Conservation (phyloP, 73 alveolate genomes). For the Paramecium caudatum region DNA sequence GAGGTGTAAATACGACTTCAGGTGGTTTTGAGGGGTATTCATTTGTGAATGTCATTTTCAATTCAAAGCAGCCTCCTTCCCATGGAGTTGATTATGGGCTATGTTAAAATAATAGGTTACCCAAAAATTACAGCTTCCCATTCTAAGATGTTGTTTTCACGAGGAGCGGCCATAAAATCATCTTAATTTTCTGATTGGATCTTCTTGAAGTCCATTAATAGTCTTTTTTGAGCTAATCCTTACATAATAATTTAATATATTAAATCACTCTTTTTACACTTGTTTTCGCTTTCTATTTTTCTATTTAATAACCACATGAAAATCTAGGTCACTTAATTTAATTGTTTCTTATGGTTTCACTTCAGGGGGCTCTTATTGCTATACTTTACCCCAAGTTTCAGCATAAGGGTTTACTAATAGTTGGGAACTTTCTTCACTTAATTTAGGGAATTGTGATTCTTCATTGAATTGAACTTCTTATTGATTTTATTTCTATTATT, state of each 20-base stretch:
- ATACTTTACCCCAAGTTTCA: constrained; percentile 13
- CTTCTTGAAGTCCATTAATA: constrained; percentile 93
- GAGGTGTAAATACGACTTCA: constrained; percentile 77
- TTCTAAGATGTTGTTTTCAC: constrained; percentile 87
- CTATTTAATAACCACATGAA: not conserved
- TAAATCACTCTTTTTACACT: not conserved
- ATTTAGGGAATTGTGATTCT: constrained; percentile 4
- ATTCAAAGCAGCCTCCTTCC: constrained; percentile 80
- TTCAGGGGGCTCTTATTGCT: not conserved
- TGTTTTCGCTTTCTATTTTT: not conserved
- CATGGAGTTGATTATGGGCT: constrained; percentile 65
- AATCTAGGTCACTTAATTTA: not conserved
- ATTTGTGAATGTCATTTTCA: constrained; percentile 64
- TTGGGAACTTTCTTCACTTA: not conserved
- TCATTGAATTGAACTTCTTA: not conserved
- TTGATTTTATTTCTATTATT: not conserved
- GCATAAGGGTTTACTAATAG: not conserved
- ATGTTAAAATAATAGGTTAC: not conserved
- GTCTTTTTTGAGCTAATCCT: constrained; percentile 92
- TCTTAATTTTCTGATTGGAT: constrained; percentile 83
- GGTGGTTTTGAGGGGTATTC: constrained; percentile 84
- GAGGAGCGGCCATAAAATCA: constrained; percentile 95
- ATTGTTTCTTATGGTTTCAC: not conserved
- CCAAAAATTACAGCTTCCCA: constrained; percentile 99
- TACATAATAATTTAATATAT: constrained; percentile 75